Conservation (phyloP, 164 flowering plant genomes). For the Nymphaea colorata region DNA sequence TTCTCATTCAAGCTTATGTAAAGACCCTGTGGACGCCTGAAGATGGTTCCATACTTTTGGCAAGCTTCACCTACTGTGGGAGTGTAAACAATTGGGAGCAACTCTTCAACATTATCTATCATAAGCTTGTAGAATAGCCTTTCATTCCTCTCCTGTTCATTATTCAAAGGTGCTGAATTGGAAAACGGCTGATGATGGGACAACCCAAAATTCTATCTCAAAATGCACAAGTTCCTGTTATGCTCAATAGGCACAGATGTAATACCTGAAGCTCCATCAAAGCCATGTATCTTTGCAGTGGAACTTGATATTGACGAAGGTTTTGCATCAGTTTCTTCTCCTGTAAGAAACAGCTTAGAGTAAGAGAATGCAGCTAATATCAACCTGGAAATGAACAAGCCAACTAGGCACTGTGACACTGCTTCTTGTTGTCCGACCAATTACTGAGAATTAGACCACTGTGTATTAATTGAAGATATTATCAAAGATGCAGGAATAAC, state of each 20-base stretch:
- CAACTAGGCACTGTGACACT: no score
- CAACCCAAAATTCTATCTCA: no score
- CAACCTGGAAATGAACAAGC: neutral
- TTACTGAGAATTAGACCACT: no score
- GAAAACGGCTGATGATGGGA: no score
- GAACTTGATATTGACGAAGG: slow-evolving; percentile 62
- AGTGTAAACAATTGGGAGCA: slow-evolving; percentile 79
- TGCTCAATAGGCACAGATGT: neutral
- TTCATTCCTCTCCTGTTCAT: slow-evolving; percentile 74
- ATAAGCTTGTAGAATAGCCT: slow-evolving; percentile 78
- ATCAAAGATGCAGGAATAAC: slow-evolving; percentile 4
- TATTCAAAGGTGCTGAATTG: neutral
- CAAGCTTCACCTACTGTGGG: slow-evolving; percentile 91
- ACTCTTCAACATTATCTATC: slow-evolving; percentile 68
- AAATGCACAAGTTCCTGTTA: neutral
- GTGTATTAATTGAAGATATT: neutral
- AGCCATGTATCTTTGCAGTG: slow-evolving; percentile 66
- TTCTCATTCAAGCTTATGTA: slow-evolving; percentile 75
- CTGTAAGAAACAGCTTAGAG: slow-evolving; percentile 16
- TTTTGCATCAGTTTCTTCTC: slow-evolving; percentile 62
- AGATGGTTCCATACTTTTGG: slow-evolving; percentile 83
- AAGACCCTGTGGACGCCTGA: slow-evolving; percentile 79
- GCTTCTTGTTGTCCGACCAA: no score
- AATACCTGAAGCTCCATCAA: slow-evolving; percentile 77
- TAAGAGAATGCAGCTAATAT: neutral